A percentile compares a stretch with the other conserved stretches of the same genome.
phyloP scores from a whole-genome alignment of 345 rosid genomes.

The Boechera stricta region DNA sequence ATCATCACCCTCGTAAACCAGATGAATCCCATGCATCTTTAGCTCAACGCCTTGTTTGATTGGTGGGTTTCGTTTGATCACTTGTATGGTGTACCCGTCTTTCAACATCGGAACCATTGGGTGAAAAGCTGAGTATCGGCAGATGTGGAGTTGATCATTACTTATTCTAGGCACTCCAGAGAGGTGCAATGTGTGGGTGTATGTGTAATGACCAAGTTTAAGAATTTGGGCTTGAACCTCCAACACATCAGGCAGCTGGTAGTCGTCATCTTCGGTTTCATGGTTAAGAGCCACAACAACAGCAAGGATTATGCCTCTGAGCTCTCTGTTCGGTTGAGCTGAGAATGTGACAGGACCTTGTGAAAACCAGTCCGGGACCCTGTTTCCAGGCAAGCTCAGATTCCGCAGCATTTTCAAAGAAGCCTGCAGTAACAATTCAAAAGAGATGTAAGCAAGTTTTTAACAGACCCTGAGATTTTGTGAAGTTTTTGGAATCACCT shows the following conservation, averaged over 20 bases:
- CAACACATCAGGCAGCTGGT: conserved; percentile 43
- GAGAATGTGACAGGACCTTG: conserved; percentile 45
- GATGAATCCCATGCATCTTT: conserved; percentile 41
- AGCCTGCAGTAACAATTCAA: conserved; percentile 42
- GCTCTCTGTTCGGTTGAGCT: conserved; percentile 47
- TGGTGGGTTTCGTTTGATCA: not conserved
- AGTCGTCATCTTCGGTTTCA: conserved; percentile 40
- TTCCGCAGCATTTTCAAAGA: conserved; percentile 49
- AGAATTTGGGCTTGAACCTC: conserved; percentile 49
- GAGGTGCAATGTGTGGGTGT: conserved; percentile 38
- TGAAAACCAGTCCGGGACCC: conserved; percentile 64
- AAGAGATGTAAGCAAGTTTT: conserved; percentile 13
- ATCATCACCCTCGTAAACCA: conserved; percentile 45
- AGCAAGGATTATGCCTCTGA: conserved; percentile 55
- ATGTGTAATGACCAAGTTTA: not conserved
- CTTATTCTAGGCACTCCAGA: conserved; percentile 61
- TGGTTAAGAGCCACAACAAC: conserved; percentile 56
- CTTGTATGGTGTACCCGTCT: conserved; percentile 40
- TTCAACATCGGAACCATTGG: conserved; percentile 45
- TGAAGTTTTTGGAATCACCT: not conserved
- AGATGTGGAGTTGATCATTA: conserved; percentile 55
- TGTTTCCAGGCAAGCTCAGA: conserved; percentile 66
- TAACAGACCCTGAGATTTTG: not conserved
- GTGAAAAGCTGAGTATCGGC: conserved; percentile 47
- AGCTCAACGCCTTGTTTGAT: conserved; percentile 25